These are phyloP conservation scores for Fragaria nilgerrensis DNA, from an alignment of 306 rosid genomes.

Conservation along the genomic window DNA sequence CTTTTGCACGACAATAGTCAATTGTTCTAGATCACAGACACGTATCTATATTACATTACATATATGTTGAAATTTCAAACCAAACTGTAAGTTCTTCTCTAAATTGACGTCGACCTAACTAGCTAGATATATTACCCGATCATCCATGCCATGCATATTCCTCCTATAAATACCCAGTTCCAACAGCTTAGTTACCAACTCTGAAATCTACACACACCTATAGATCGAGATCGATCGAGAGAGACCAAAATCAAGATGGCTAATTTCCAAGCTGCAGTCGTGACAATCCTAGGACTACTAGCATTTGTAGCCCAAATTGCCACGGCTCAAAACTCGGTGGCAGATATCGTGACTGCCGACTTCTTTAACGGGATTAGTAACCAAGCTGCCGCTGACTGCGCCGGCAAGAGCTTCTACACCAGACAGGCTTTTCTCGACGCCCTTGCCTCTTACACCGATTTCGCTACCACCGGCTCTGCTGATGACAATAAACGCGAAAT, in stretches of 20 bases:
- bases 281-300: not conserved
- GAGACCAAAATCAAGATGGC: not conserved
- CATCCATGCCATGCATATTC: not conserved
- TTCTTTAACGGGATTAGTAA: conserved; percentile 28
- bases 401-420: conserved; percentile 30
- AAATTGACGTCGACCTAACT: not conserved
- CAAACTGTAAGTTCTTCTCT: not conserved
- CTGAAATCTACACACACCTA: not conserved
- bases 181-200: not conserved
- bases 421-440: conserved; percentile 31
- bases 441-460: conserved; percentile 5
- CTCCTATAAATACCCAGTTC: not conserved
- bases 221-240: not conserved
- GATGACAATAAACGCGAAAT: conserved; percentile 35
- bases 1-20: not conserved
- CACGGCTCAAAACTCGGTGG: conserved; percentile 3
- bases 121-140: not conserved
- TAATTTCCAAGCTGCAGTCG: not conserved
- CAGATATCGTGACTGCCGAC: conserved; percentile 15
- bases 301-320: conserved; percentile 3
- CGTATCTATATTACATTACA: too few species aligned
- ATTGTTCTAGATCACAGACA: not conserved
- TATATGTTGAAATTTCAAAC: not conserved
- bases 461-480: conserved; percentile 5
- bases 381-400: conserved; percentile 21